Conservation (phyloP, 192 early-diverging fungal species). For the Tieghemiomyces parasiticus region DNA sequence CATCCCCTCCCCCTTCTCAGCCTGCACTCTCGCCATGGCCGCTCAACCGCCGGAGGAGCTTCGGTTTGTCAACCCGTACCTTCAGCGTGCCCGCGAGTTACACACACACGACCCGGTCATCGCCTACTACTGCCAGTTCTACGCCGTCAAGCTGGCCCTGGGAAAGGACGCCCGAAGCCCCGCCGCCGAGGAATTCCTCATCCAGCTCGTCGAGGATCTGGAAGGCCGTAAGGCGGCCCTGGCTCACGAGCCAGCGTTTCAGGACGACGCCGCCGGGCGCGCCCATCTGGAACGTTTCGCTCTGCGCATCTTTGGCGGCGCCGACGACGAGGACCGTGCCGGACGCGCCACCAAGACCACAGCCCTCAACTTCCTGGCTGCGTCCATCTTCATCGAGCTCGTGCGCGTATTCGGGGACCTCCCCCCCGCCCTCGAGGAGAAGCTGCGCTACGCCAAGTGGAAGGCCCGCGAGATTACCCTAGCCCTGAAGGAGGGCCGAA, state of each 20-base stretch:
- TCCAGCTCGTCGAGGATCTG: slow-evolving; percentile 55
- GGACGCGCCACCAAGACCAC: slow-evolving; percentile 77
- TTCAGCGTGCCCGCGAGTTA: slow-evolving; percentile 76
- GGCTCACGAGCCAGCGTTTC: slow-evolving; percentile 45
- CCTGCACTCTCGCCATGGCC: not conserved
- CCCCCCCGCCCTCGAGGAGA: slow-evolving; percentile 50
- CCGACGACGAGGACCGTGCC: slow-evolving; percentile 81
- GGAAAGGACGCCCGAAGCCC: slow-evolving; percentile 32
- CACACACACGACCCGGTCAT: slow-evolving; percentile 67
- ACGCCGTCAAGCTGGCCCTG: slow-evolving; percentile 72
- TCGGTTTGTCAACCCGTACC: slow-evolving; percentile 51
- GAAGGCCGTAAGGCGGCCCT: slow-evolving; percentile 64
- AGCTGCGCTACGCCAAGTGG: slow-evolving; percentile 93
- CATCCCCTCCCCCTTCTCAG: not conserved
- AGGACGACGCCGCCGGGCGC: slow-evolving; percentile 57
- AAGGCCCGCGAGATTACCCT: slow-evolving; percentile 90
- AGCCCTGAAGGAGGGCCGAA: slow-evolving; percentile 70
- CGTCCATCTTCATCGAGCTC: slow-evolving; percentile 80
- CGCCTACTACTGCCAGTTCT: slow-evolving; percentile 83
- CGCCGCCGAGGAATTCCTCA: slow-evolving; percentile 43
- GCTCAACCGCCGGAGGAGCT: slow-evolving; percentile 38
- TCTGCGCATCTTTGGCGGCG: slow-evolving; percentile 70
- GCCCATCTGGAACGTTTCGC: slow-evolving; percentile 84
- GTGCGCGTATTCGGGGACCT: slow-evolving; percentile 70
- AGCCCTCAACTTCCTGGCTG: slow-evolving; percentile 76